phyloP scores from a whole-genome alignment of 202 grass and related monocot species.

The Dendrocalamus latiflorus region DNA sequence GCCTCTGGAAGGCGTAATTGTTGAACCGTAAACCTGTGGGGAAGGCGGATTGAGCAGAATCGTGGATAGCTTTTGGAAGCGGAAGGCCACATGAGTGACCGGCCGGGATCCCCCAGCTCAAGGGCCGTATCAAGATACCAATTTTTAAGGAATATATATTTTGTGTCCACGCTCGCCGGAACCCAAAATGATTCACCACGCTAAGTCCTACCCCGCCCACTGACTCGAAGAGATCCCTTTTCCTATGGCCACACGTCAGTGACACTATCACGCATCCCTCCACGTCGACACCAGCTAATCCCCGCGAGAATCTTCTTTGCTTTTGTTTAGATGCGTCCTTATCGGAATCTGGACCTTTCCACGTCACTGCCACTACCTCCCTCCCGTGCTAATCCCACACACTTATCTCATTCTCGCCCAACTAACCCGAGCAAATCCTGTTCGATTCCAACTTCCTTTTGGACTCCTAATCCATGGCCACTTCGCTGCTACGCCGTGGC shows the following conservation, averaged over 20 bases:
- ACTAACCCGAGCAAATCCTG: neutral
- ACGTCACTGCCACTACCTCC: conserved; percentile 33
- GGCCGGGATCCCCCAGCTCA: neutral
- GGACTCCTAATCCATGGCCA: conserved; percentile 26
- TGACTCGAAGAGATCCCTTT: too few species aligned
- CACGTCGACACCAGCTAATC: neutral
- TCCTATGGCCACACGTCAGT: neutral
- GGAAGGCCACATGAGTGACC: neutral
- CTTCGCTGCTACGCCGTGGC: conserved; percentile 27
- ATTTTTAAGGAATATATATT: neutral
- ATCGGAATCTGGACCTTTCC: conserved; percentile 21
- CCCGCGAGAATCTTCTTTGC: neutral
- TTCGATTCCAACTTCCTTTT: neutral
- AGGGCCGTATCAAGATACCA: neutral
- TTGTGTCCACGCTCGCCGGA: neutral
- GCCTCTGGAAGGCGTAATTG: neutral
- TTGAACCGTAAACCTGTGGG: rapidly evolving
- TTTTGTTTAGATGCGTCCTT: neutral
- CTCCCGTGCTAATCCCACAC: neutral
- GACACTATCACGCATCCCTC: neutral
- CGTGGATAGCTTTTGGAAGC: neutral
- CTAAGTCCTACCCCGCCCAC: neutral
- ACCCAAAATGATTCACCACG: neutral
- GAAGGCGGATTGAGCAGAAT: neutral
- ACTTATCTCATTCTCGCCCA: neutral